Evolutionary conservation across 208 protist genomes (phyloP), one percentile per base, ranked within the genome.

Genomic region (Trypanosoma congolense): DNA sequence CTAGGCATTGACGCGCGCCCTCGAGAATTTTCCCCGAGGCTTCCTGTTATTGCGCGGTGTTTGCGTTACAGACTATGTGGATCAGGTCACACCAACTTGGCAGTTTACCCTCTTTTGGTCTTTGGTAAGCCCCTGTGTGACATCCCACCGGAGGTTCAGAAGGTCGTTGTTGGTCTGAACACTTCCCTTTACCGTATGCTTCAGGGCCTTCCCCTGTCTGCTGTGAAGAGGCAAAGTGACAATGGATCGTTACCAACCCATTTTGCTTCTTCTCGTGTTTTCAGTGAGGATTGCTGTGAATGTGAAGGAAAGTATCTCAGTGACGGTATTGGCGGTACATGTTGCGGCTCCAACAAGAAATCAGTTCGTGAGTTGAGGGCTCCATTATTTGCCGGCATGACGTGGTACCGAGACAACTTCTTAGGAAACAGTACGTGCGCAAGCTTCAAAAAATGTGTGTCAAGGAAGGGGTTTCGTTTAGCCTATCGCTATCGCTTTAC

Each of bases 1-100:
- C 44, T 46, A 31, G 42, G 28, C 19, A 18, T 53, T 29, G 38
- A 33, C 48, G 12, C 12, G 12, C 19, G 16, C 29, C 31, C 18
- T 41, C 22, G 28, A 14, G 9, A 12, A 19, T 69, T 62, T 51
- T 14, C 45, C 44, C 16, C 43, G 9, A 53, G 2, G 25, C 26
- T 41, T 16, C 64, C 64, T 41, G 64, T 70, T 24, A 40, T 70
- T 33, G 64, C 64, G 40, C 64, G 64, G 19, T 70, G 56, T 56
- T 14, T 70, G 36, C 56, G 35, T 33, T 45, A 62, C 41, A 44
- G 36, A 12, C 2, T 70, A 31, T 40, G 52, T 25, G 57, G 64
- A 19, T 70, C 64, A 0, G 64, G 64, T 8, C 47, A 10, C 12
- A 18, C 42, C 28, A 24, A 24, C 16, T 55, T 62, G 31, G 64